Evolutionary conservation across 2,329 filamentous ascomycete genomes (phyloP), one percentile per base, ranked within the genome.

Genomic region (Teratosphaeriaceae sp.): DNA sequence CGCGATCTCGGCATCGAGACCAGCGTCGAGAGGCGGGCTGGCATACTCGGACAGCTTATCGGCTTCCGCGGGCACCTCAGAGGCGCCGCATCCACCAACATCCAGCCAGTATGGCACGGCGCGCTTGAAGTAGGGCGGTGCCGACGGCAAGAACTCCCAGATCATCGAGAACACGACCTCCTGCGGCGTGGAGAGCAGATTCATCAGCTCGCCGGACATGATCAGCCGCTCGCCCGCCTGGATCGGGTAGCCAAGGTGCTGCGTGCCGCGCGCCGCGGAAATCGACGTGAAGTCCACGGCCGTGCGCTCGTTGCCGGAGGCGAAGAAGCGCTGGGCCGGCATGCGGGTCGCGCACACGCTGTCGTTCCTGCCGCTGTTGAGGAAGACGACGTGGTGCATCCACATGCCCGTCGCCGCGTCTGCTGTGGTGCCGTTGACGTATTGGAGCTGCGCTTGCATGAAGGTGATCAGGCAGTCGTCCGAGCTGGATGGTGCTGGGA

Each of bases 331-430:
- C 11, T 35, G 11, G 3, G n/a, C 19, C 12, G 7, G n/a, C 6
- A 18, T 13, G 3, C 6, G 4, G n/a, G 12, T 20, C 19, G 37
- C 22, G 19, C 37, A 39, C 4, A 30, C 19, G 22, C 13, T 18
- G 23, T 9, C 9, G 23, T 12, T 9, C 9, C 37, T 12, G 23
- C 29, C 29, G 9, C 15, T 16, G 23, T 39, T 39, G 23, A 18
- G 22, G 37, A 39, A 26, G 13, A 39, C 37, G n/a, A 8, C 20
- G 37, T 39, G 37, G 15, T 39, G 37, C 22, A 39, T 12, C 37
- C 37, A 39, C 3, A 39, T 9, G n/a, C 16, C 16, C 15, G 37
- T 39, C 5, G 15, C 9, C 4, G 37, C 37, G 16, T 39, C 16
- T 3, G 37, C 37, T 3, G 29, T 23, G 13, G 37, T 27, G 37